A percentile compares a stretch with the other conserved stretches of the same genome.
Evolutionary conservation across 345 rosid species (phyloP).

Genomic region (Carallia pectinifolia): DNA sequence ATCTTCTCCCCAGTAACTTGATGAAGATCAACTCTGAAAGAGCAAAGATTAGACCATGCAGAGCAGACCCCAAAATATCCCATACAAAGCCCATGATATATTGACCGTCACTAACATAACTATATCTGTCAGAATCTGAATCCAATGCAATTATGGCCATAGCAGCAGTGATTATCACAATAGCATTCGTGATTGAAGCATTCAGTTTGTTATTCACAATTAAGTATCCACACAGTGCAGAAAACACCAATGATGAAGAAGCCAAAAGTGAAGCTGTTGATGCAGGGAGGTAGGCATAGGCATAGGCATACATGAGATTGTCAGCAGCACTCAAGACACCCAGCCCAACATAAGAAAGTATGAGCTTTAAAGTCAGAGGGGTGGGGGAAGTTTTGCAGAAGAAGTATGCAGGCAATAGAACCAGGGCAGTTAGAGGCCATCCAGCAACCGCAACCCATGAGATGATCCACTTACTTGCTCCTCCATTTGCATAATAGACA

Average conservation of each 20-base stretch:
- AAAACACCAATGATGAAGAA: slow-evolving; percentile 71
- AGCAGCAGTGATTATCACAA: slow-evolving; percentile 63
- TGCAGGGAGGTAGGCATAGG: slow-evolving; percentile 85
- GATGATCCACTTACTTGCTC: slow-evolving; percentile 88
- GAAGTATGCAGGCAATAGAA: slow-evolving; percentile 55
- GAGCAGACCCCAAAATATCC: slow-evolving; percentile 81
- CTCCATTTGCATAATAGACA: slow-evolving; percentile 70
- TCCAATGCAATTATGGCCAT: slow-evolving; percentile 71
- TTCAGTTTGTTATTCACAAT: slow-evolving; percentile 71
- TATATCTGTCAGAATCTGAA: slow-evolving; percentile 68
- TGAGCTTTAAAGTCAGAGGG: slow-evolving; percentile 48
- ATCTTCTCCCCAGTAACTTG: slow-evolving; percentile 65
- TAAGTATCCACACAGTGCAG: slow-evolving; percentile 60
- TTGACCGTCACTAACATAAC: slow-evolving; percentile 43
- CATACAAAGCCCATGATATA: slow-evolving; percentile 71
- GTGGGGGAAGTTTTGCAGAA: slow-evolving; percentile 51
- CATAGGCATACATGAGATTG: slow-evolving; percentile 84
- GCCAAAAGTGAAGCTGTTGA: slow-evolving; percentile 84
- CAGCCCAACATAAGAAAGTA: slow-evolving; percentile 49
- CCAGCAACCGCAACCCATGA: slow-evolving; percentile 89
- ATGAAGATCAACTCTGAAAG: slow-evolving; percentile 73
- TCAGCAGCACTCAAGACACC: slow-evolving; percentile 79
- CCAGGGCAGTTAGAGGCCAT: slow-evolving; percentile 69
- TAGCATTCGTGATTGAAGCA: slow-evolving; percentile 57
- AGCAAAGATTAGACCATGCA: slow-evolving; percentile 85